A percentile compares a stretch with the other conserved stretches of the same genome.
Conservation (phyloP, 2,329 filamentous ascomycete genomes). For the Pochonia chlamydosporia region DNA sequence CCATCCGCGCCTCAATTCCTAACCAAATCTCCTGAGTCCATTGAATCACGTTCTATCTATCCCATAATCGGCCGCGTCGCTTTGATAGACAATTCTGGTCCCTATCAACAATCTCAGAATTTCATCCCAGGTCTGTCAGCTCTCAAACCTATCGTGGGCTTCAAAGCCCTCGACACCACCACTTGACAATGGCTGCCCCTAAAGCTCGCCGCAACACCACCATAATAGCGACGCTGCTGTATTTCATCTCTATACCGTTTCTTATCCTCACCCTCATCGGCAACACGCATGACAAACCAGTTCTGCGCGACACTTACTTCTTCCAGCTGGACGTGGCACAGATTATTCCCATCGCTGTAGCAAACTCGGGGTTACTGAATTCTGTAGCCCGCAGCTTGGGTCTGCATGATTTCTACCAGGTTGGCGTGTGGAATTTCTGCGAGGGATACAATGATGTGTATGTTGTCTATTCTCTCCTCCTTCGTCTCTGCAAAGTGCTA, state of each 20-base stretch:
- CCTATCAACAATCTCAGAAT: too few species aligned
- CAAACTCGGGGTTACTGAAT: constrained; percentile 73
- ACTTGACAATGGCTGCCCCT: constrained; percentile 16
- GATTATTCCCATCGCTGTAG: constrained; percentile 68
- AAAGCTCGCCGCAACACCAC: constrained; percentile 51
- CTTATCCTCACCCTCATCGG: constrained; percentile 75
- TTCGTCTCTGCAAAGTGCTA: background rate
- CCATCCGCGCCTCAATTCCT: background rate
- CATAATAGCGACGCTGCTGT: constrained; percentile 60
- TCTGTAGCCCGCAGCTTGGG: constrained; percentile 81
- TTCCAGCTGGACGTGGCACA: constrained; percentile 78
- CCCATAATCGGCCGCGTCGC: too few species aligned
- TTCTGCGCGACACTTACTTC: constrained; percentile 71
- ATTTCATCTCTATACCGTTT: constrained; percentile 71
- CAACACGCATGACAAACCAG: constrained; percentile 56
- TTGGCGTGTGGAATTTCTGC: constrained; percentile 88
- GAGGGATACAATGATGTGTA: constrained; percentile 70
- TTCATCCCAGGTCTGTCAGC: too few species aligned
- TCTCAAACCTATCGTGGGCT: too few species aligned
- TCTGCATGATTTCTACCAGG: constrained; percentile 89
- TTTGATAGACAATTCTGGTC: too few species aligned
- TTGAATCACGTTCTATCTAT: background rate
- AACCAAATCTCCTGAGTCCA: background rate
- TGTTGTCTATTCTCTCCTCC: constrained; percentile 14
- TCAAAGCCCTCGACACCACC: background rate